A percentile compares a stretch with the other conserved stretches of the same genome.
Evolutionary conservation across 305 asterid genomes (phyloP).

Genomic region (Fraxinus velutina): DNA sequence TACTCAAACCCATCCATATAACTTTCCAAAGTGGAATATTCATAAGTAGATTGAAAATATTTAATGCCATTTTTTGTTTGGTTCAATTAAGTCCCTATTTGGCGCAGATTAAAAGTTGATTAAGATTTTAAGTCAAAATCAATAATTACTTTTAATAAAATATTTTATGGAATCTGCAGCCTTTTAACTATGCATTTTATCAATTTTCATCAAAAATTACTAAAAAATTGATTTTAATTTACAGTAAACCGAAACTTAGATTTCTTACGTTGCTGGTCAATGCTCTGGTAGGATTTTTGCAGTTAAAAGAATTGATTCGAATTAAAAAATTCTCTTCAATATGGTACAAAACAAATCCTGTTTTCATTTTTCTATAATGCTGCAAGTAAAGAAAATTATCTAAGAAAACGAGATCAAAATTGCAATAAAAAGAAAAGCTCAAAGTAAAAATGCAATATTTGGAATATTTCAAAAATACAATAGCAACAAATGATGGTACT

Average conservation of each 20-base stretch:
- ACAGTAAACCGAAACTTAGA: neutral
- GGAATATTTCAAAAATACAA: neutral
- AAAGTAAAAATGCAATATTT: neutral
- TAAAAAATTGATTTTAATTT: too few relatives aligned
- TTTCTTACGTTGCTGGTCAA: neutral
- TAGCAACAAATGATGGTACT: neutral
- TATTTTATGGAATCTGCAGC: too few relatives aligned
- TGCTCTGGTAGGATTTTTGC: neutral
- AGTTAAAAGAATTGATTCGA: neutral
- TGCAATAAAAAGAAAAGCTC: neutral
- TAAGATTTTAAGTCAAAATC: too few relatives aligned
- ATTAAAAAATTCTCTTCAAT: neutral
- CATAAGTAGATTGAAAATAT: neutral
- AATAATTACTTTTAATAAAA: too few relatives aligned
- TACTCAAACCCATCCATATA: slow-evolving; percentile 11
- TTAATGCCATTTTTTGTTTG: neutral
- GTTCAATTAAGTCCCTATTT: neutral
- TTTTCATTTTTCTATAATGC: neutral
- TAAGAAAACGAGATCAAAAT: neutral
- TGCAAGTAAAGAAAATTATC: neutral
- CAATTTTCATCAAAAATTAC: too few relatives aligned
- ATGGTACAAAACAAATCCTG: neutral
- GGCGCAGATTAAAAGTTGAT: neutral
- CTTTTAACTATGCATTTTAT: too few relatives aligned
- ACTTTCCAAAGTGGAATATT: neutral